Evolutionary conservation across 176 grass and related monocot species (phyloP), one percentile per base, ranked within the genome.

Genomic region (Metroxylon sagu): DNA sequence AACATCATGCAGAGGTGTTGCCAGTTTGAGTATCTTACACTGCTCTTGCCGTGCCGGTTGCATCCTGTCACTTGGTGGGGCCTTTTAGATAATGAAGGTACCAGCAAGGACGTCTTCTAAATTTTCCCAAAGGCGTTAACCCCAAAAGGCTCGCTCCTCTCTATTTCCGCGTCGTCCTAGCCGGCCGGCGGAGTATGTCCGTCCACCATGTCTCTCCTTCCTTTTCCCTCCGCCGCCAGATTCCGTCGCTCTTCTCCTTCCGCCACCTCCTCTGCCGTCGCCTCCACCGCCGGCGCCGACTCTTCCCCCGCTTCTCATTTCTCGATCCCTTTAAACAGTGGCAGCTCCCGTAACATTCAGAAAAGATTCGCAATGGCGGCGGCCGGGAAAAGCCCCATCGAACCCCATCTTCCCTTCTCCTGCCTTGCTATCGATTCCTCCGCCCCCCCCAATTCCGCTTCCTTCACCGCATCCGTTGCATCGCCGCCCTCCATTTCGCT

Each of bases 381-480:
- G 0, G 4, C 25, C 15, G 1, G 54, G 65, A 59, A 67, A 28
- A 18, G 77, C 23, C 62, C 62, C 48, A 17, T 80, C 56, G 25
- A 53, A 16, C 59, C 27, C 50, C 21, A 17, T 1, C 59, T 35
- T 50, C 48, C 59, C 18, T 54, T 73, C 59, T 53, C 50, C 50
- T 4, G 26, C 6, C 18, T 62, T 1, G 3, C 70, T 6, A 27
- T 71, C 25, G 27, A 7, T 2, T n/a, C 16, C 49, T 25, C 60
- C 48, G 39, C 71, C 10, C 8, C 29, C 59, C 3, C 31, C 26
- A 54, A 66, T 71, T 7, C 17, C 14, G 25, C 60, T 14, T 48
- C 19, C 16, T n/a, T 76, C 60, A 59, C 65, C 5, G 18, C 61
- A 2, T 5, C 67, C 54, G 54, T 76, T 7, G 79, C 48, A 62